These are phyloP conservation scores for Tulasnella sp. DNA, from an alignment of 768 basidiomycete species.

Conservation along the genomic window DNA sequence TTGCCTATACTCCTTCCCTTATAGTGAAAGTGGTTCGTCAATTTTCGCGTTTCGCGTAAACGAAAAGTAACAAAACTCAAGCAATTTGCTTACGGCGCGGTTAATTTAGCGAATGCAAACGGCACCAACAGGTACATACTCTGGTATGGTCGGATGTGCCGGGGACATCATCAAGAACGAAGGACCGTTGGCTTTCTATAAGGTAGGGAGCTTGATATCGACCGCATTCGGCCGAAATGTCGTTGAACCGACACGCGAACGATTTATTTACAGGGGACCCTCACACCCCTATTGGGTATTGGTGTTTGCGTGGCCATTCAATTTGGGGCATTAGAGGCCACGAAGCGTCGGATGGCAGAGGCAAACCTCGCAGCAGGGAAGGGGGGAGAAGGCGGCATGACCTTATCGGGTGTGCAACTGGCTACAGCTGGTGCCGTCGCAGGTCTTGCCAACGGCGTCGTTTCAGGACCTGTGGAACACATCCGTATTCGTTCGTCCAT, in stretches of 20 bases:
- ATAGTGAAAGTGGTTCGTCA: conserved; percentile 19
- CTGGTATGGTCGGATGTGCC: conserved; percentile 80
- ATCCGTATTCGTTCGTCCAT: conserved; percentile 77
- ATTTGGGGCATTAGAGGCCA: conserved; percentile 79
- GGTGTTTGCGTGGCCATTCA: conserved; percentile 94
- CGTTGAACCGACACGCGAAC: no score
- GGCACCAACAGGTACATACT: conserved; percentile 78
- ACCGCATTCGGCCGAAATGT: no score
- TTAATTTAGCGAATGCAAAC: conserved; percentile 84
- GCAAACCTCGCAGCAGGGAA: conserved; percentile 48
- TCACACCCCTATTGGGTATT: conserved; percentile 84
- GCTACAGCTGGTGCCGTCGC: conserved; percentile 71
- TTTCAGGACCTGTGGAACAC: conserved; percentile 94
- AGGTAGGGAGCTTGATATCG: conserved; percentile 49
- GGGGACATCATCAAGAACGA: conserved; percentile 84
- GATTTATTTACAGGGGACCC: conserved; percentile 52
- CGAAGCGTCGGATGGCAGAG: conserved; percentile 66
- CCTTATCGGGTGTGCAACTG: conserved; percentile 53
- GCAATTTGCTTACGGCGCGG: background rate
- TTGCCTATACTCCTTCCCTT: background rate
- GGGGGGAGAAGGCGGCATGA: conserved; percentile 57
- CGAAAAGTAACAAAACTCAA: background rate
- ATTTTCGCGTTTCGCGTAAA: background rate
- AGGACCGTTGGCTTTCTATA: conserved; percentile 91
- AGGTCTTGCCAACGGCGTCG: conserved; percentile 82